These are phyloP conservation scores for Gynochthodes officinalis DNA, from an alignment of 257 asterid species.

Conservation along the genomic window DNA sequence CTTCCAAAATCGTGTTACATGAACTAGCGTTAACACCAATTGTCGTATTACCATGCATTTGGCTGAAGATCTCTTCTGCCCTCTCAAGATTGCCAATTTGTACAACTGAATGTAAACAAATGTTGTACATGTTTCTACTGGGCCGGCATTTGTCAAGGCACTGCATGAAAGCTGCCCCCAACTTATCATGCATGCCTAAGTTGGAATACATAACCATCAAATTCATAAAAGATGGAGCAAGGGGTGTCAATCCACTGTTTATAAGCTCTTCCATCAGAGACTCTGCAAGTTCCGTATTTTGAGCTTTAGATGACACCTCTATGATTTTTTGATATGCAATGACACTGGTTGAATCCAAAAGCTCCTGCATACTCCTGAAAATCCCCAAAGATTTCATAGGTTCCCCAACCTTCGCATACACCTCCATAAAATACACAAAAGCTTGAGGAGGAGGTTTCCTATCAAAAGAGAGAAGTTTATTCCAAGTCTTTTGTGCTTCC, in stretches of 20 bases:
- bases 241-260: constrained; percentile 65
- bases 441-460: constrained; percentile 58
- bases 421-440: constrained; percentile 70
- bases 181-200: constrained; percentile 48
- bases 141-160: constrained; percentile 63
- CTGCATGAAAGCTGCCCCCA: constrained; percentile 58
- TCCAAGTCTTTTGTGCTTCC: constrained; percentile 76
- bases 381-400: constrained; percentile 59
- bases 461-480: constrained; percentile 37
- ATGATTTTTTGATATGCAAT: constrained; percentile 67
- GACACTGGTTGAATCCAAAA: constrained; percentile 33
- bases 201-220: constrained; percentile 55
- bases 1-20: constrained; percentile 60
- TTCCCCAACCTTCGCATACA: constrained; percentile 54
- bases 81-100: constrained; percentile 43
- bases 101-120: constrained; percentile 73
- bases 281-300: constrained; percentile 56
- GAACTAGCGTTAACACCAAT: constrained; percentile 59
- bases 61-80: constrained; percentile 71
- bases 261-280: constrained; percentile 62
- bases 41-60: constrained; percentile 51
- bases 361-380: constrained; percentile 57
- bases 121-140: constrained; percentile 43
- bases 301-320: constrained; percentile 63
- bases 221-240: constrained; percentile 60